Evolutionary conservation across 1,284 basidiomycete species (phyloP).

Genomic region (Butyriboletus appendiculatus): DNA sequence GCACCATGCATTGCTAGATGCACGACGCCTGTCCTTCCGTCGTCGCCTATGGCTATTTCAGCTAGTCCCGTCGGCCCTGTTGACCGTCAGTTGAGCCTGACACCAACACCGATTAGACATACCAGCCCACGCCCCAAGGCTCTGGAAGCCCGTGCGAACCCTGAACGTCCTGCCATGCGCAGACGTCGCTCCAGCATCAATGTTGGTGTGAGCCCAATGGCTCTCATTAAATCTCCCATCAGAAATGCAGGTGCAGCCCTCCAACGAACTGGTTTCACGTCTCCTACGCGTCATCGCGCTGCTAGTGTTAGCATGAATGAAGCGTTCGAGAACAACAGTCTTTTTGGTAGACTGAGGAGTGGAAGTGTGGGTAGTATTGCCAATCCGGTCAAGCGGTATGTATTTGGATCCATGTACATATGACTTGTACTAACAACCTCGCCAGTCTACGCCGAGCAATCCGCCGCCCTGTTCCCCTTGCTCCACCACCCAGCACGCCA

Average conservation of each 20-base stretch:
- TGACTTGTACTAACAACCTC: constrained; percentile 6
- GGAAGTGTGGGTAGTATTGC: constrained; percentile 43
- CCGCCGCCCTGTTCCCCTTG: constrained; percentile 29
- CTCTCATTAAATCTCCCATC: constrained; percentile 51
- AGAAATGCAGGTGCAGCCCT: constrained; percentile 48
- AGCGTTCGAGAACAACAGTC: constrained; percentile 37
- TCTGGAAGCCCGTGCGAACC: constrained; percentile 6
- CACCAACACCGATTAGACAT: constrained; percentile 37
- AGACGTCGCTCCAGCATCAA: constrained; percentile 58
- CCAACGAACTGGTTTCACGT: constrained; percentile 42
- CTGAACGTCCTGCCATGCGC: constrained; percentile 39
- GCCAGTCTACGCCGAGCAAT: constrained; percentile 34
- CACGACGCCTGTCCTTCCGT: constrained; percentile 34
- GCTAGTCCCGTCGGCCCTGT: constrained; percentile 38
- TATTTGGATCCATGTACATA: not conserved
- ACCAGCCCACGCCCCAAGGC: constrained; percentile 10
- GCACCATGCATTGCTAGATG: constrained; percentile 39
- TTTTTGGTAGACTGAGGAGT: constrained; percentile 49
- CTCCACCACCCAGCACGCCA: constrained; percentile 37
- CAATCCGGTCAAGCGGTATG: constrained; percentile 36
- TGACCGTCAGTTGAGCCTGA: constrained; percentile 32
- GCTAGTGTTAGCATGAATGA: constrained; percentile 38
- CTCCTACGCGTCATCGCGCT: constrained; percentile 42
- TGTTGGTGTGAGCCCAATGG: constrained; percentile 45
- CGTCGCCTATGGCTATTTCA: constrained; percentile 37